These are phyloP conservation scores for Saposhnikovia divaricata DNA, from an alignment of 129 eudicot species.

Conservation along the genomic window DNA sequence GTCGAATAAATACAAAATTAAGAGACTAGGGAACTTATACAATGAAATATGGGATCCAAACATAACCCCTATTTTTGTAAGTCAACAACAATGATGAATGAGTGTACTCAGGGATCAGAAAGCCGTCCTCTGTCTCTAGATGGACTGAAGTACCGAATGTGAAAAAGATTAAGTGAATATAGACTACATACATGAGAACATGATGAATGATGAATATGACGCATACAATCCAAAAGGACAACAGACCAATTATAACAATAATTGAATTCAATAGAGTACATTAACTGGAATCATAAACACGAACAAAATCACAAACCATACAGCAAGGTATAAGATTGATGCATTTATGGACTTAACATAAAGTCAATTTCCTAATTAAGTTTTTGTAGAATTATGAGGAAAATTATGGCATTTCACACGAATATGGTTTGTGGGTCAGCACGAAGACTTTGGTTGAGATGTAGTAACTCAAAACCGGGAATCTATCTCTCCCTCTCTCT, in stretches of 20 bases:
- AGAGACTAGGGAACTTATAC: not conserved
- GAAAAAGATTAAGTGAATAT: not conserved
- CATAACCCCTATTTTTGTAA: not conserved
- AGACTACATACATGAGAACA: not conserved
- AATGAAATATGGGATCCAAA: not conserved
- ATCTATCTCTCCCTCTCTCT: not conserved
- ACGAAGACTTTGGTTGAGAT: not conserved
- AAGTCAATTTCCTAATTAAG: not conserved
- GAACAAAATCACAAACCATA: too few relatives aligned
- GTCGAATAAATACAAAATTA: not conserved
- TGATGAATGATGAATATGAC: not conserved
- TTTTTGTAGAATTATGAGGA: not conserved
- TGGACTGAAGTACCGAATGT: not conserved
- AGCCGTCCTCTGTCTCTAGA: not conserved
- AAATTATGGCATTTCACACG: not conserved
- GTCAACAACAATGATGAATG: not conserved
- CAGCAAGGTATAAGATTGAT: not conserved
- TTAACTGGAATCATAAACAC: not conserved
- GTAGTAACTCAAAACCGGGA: not conserved
- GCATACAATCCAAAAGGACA: not conserved
- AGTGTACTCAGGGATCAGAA: not conserved
- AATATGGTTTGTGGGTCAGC: not conserved
- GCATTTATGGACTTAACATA: not conserved
- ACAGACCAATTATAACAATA: not conserved
- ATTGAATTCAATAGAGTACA: not conserved